Percentiles rank a stretch among this genome's conserved stretches.
These are phyloP conservation scores for Solanum peruvianum DNA, from an alignment of 257 asterid species.

Conservation along the genomic window DNA sequence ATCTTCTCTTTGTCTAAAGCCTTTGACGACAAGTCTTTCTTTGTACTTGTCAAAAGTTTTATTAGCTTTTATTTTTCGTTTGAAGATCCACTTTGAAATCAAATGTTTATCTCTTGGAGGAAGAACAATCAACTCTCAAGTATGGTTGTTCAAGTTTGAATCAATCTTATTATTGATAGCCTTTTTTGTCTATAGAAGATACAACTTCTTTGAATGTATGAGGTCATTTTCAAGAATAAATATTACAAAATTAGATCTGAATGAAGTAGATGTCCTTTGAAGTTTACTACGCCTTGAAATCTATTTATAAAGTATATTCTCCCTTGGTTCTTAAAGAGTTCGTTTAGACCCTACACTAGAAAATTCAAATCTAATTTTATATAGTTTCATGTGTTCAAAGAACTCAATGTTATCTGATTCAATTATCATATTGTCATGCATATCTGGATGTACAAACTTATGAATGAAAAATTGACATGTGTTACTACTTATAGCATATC, in stretches of 20 bases:
- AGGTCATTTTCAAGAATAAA: neutral
- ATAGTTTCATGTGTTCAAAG: neutral
- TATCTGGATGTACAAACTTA: neutral
- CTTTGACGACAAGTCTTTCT: neutral
- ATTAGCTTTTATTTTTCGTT: no score
- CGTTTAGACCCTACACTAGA: neutral
- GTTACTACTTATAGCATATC: neutral
- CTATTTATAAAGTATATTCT: no score
- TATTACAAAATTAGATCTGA: no score
- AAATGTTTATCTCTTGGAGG: no score
- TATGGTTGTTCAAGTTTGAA: neutral
- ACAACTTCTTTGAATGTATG: neutral
- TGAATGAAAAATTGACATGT: neutral
- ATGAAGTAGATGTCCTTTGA: neutral
- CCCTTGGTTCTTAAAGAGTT: neutral
- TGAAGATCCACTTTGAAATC: neutral
- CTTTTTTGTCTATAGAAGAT: neutral
- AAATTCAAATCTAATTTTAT: neutral
- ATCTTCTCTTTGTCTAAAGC: neutral
- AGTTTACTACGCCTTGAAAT: neutral
- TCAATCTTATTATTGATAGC: neutral
- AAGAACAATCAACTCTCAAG: neutral
- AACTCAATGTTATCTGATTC: neutral
- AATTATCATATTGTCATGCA: neutral
- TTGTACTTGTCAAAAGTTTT: neutral